A percentile compares a stretch with the other conserved stretches of the same genome.
phyloP scores from a whole-genome alignment of 176 grass and related monocot genomes.

The Eleusine indica region DNA sequence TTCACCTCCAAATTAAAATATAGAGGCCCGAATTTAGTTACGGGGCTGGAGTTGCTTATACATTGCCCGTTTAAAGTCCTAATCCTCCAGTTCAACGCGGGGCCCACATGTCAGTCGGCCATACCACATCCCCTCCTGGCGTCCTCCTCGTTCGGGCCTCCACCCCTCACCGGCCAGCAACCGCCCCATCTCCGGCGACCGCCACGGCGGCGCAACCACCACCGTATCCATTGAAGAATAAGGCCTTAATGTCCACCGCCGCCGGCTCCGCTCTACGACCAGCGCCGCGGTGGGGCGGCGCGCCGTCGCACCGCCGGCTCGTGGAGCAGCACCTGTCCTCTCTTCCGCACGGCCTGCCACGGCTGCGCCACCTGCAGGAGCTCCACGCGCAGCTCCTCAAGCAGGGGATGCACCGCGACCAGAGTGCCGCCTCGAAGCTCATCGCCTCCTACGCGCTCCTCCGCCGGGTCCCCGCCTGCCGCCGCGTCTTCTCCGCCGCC shows the following conservation, averaged over 20 bases:
- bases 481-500: slow-evolving; percentile 46
- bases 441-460: slow-evolving; percentile 67
- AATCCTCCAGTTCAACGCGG: background rate
- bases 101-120: slow-evolving; percentile 30
- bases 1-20: too few relatives aligned
- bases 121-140: slow-evolving; percentile 19
- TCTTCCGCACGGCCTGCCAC: slow-evolving; percentile 53
- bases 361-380: slow-evolving; percentile 48
- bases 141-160: background rate
- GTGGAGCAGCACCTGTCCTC: slow-evolving; percentile 64
- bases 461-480: slow-evolving; percentile 45
- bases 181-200: slow-evolving; percentile 18
- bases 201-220: slow-evolving; percentile 3
- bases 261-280: slow-evolving; percentile 26
- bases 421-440: slow-evolving; percentile 54
- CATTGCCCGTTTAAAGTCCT: too few relatives aligned
- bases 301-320: slow-evolving; percentile 57
- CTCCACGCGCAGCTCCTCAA: slow-evolving; percentile 74
- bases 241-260: background rate
- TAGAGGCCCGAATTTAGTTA: too few relatives aligned
- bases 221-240: background rate
- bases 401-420: slow-evolving; percentile 53
- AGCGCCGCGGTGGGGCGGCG: slow-evolving; percentile 50
- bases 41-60: too few relatives aligned
- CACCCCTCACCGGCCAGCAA: background rate